phyloP scores from a whole-genome alignment of 441 rosid species.

The Erysimum pusillum region DNA sequence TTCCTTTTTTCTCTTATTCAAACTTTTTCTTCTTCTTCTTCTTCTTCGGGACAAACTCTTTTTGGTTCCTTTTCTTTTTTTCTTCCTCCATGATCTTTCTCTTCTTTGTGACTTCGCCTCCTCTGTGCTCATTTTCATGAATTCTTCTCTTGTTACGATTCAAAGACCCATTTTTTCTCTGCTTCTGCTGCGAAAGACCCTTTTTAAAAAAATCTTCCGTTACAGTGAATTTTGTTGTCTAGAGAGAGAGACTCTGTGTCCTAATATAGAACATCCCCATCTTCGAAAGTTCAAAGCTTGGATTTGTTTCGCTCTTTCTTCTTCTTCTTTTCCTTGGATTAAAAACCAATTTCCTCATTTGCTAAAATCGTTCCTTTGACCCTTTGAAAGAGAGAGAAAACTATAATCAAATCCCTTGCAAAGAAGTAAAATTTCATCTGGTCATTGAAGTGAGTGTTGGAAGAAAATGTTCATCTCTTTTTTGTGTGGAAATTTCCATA shows the following conservation, averaged over 20 bases:
- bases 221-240: constrained; percentile 41
- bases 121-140: constrained; percentile 42
- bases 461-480: constrained; percentile 1
- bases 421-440: not conserved
- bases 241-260: constrained; percentile 37
- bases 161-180: constrained; percentile 14
- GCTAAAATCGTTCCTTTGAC: constrained; percentile 6
- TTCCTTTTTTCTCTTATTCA: constrained; percentile 42
- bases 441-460: constrained; percentile 37
- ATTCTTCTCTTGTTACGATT: constrained; percentile 33
- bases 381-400: not conserved
- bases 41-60: constrained; percentile 21
- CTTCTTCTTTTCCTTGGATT: constrained; percentile 6
- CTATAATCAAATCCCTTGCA: constrained; percentile 13
- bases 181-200: constrained; percentile 15
- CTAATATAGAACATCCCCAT: constrained; percentile 17
- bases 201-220: constrained; percentile 14
- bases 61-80: constrained; percentile 10
- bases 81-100: constrained; percentile 43
- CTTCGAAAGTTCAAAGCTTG: constrained; percentile 36
- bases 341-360: constrained; percentile 18
- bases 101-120: constrained; percentile 47
- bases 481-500: too few species aligned
- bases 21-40: constrained; percentile 32
- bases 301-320: not conserved